Evolutionary conservation across 768 basidiomycete species (phyloP).

Genomic region (Calvatia gigantea): DNA sequence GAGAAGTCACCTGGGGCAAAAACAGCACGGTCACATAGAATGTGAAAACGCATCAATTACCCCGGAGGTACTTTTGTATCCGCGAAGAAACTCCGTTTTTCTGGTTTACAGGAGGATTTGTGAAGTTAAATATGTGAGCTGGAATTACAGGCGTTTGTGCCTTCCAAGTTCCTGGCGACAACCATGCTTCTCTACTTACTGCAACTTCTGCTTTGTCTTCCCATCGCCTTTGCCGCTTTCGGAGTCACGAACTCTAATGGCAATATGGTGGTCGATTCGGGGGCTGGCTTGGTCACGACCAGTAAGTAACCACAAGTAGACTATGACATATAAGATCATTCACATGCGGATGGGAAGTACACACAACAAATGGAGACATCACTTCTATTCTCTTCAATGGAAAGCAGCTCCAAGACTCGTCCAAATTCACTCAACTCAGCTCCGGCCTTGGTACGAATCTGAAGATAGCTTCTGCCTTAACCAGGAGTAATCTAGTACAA

Average conservation of each 20-base stretch:
- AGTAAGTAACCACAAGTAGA: conserved; percentile 22
- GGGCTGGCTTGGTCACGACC: conserved; percentile 40
- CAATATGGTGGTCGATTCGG: conserved; percentile 40
- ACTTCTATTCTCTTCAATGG: conserved; percentile 43
- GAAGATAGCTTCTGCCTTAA: neutral
- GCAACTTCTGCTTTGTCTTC: conserved; percentile 23
- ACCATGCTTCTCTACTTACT: conserved; percentile 16
- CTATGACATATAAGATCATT: neutral
- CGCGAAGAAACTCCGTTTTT: conserved; percentile 8
- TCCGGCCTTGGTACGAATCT: conserved; percentile 36
- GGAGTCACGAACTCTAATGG: conserved; percentile 40
- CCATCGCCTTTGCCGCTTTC: conserved; percentile 39
- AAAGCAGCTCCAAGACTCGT: conserved; percentile 40
- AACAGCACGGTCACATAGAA: neutral
- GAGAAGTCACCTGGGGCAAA: conserved; percentile 9
- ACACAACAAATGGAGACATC: conserved; percentile 41
- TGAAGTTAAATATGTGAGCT: conserved; percentile 1
- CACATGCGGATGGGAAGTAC: conserved; percentile 24
- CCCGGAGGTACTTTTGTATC: conserved; percentile 4
- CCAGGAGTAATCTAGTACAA: neutral
- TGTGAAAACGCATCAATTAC: neutral
- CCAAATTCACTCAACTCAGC: conserved; percentile 43
- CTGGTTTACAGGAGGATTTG: neutral
- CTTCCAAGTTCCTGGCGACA: neutral
- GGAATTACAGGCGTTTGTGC: neutral